These are phyloP conservation scores for Trichopus zeylanicus DNA, from an alignment of 116 monocot genomes.

Conservation along the genomic window DNA sequence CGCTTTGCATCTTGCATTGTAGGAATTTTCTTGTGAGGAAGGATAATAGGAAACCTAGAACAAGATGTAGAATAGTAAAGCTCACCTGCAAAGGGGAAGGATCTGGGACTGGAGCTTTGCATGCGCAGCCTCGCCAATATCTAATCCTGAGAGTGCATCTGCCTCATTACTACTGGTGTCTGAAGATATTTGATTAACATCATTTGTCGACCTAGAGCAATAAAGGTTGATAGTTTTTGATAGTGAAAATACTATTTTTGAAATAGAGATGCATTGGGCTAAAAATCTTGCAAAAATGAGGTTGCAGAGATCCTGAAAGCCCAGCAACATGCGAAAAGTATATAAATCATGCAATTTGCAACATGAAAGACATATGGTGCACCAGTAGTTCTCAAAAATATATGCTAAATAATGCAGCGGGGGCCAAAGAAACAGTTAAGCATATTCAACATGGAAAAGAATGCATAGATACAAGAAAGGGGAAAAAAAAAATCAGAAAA, in stretches of 20 bases:
- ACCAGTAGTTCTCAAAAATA: too few species aligned
- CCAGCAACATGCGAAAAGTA: too few species aligned
- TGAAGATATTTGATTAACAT: constrained; percentile 16
- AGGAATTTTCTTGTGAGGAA: not conserved
- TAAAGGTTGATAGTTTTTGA: not conserved
- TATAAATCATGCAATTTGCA: too few species aligned
- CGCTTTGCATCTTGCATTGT: constrained; percentile 27
- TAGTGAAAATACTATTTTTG: not conserved
- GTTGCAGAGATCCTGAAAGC: too few species aligned
- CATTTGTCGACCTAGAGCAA: constrained; percentile 32
- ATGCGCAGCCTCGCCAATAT: constrained; percentile 19
- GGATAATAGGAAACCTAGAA: not conserved
- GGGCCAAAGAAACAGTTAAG: too few species aligned
- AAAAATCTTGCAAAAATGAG: too few species aligned
- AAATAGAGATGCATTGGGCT: too few species aligned
- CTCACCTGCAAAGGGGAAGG: constrained; percentile 44
- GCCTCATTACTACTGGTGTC: constrained; percentile 24
- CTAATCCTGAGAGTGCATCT: constrained; percentile 53
- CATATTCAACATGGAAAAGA: too few species aligned
- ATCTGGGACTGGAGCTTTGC: constrained; percentile 40
- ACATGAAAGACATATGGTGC: too few species aligned
- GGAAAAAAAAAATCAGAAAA: too few species aligned
- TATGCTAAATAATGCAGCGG: too few species aligned
- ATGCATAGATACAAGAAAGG: too few species aligned
- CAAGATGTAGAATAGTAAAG: not conserved